Base-by-base conservation (phyloP, 139 green algal genomes). In the Picochlorum sp. region DNA sequence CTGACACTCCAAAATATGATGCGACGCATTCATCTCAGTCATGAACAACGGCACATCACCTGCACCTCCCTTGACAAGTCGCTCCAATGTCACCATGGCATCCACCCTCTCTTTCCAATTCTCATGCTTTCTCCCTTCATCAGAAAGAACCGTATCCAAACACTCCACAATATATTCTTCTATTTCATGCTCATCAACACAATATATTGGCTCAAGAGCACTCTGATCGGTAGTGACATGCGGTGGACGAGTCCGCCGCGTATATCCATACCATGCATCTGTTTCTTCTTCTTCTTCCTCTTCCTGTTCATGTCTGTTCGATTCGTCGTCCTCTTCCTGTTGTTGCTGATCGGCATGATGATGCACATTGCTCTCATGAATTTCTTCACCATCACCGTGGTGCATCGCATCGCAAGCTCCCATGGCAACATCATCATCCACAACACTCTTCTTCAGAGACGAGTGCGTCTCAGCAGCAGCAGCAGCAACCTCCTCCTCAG, bases 1-100 rank as follows among this genome's bases (percentile, higher is more conserved):
- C 69, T 87, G 76, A 4, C 44, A 30, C 13, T 54, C 47, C 47
- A 54, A 13, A 26, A 21, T 21, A 20, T 26, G 47, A 54, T 21
- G n/a, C 5, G n/a, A 21, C 6, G n/a, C 47, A 20, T 54, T 20
- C 6, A 20, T 54, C 47, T 86, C 82, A 11, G 68, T 20, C 32
- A 90, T 86, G 32, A 38, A 49, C n/a, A 32, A 14, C 3, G 62
- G 60, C 16, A 75, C 61, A 11, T 65, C 47, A 15, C 67, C 51
- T 5, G 79, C 80, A 28, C 79, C 81, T 9, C 87, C 87, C 15
- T 62, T 61, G 26, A 83, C 74, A 18, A 92, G 63, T 0, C 76
- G 79, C 68, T 94, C 84, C 44, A 94, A 38, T 11, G 79, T 73
- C 57, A 84, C 56, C 79, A 94, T 77, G 4, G 81, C 74, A 6